Percentiles rank a stretch among this genome's conserved stretches.
Evolutionary conservation across 176 grass and related monocot species (phyloP).

Genomic region (Oryza meridionalis): DNA sequence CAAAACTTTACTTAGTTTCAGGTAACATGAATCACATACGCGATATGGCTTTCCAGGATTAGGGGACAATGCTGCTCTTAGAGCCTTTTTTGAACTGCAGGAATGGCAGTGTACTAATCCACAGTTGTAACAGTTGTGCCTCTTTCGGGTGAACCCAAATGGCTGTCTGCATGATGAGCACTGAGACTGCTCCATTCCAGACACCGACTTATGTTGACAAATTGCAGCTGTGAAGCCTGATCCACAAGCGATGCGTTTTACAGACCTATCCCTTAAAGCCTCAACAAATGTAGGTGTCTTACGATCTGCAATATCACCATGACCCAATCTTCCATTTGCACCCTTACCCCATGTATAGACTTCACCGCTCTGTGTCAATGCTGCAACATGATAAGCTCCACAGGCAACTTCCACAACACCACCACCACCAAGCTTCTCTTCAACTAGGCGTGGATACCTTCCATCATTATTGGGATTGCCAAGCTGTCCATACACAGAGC

Average conservation of each 20-base stretch:
- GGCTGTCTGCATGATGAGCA: constrained; percentile 89
- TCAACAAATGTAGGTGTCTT: constrained; percentile 88
- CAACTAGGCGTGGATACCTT: constrained; percentile 75
- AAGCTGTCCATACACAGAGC: constrained; percentile 92
- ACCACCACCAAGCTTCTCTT: constrained; percentile 75
- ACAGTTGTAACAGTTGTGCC: constrained; percentile 98
- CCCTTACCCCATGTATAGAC: constrained; percentile 99
- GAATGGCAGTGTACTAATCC: constrained; percentile 94
- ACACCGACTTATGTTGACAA: constrained; percentile 95
- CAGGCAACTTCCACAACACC: constrained; percentile 81
- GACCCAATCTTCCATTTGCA: constrained; percentile 92
- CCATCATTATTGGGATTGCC: constrained; percentile 89
- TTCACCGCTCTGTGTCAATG: constrained; percentile 79
- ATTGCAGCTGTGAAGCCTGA: constrained; percentile 89
- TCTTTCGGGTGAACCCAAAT: constrained; percentile 97
- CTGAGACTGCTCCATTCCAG: constrained; percentile 91
- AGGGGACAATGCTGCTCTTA: constrained; percentile 86
- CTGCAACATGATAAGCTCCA: constrained; percentile 86
- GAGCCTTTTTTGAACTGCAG: constrained; percentile 88
- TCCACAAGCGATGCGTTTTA: constrained; percentile 86
- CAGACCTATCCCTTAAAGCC: constrained; percentile 79
- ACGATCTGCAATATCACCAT: constrained; percentile 77
- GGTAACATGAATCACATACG: constrained; percentile 92
- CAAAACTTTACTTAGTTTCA: constrained; percentile 83
- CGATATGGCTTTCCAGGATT: constrained; percentile 94